phyloP scores from a whole-genome alignment of 768 basidiomycete genomes.

The Leccinellum rugosiceps region DNA sequence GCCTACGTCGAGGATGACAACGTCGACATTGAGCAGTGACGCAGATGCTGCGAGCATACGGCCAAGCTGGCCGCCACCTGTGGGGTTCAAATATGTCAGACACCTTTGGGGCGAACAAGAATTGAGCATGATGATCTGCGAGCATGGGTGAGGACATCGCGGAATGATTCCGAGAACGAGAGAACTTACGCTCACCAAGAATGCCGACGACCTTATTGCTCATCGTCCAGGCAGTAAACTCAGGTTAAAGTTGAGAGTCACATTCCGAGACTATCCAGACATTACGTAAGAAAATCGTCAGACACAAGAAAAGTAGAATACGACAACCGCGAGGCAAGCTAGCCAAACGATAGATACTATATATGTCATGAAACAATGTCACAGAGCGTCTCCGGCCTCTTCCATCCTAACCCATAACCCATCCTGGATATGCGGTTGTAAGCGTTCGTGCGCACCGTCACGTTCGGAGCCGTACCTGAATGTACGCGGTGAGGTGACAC shows the following conservation, averaged over 20 bases:
- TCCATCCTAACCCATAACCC: conserved; percentile 29
- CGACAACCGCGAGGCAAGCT: too few species aligned
- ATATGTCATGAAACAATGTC: background rate
- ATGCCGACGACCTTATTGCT: conserved; percentile 27
- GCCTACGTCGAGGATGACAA: conserved; percentile 84
- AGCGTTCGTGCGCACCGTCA: background rate
- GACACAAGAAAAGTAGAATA: too few species aligned
- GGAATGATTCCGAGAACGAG: background rate
- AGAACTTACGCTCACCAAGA: conserved; percentile 29
- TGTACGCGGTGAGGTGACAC: conserved; percentile 53
- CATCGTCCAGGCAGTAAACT: conserved; percentile 11
- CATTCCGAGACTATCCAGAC: background rate
- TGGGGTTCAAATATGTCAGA: conserved; percentile 3
- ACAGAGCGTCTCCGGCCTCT: conserved; percentile 4
- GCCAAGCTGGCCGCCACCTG: conserved; percentile 95
- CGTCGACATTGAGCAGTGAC: conserved; percentile 77
- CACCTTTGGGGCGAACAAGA: background rate
- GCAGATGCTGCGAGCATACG: conserved; percentile 95
- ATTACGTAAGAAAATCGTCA: background rate
- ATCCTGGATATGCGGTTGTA: conserved; percentile 12
- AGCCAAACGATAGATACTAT: background rate
- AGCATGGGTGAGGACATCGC: conserved; percentile 7
- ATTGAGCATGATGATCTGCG: conserved; percentile 6
- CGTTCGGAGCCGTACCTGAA: conserved; percentile 32
- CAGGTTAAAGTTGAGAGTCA: background rate